Conservation (phyloP, 225 moss, liverwort and hornwort species). For the Marchantia paleacea region DNA sequence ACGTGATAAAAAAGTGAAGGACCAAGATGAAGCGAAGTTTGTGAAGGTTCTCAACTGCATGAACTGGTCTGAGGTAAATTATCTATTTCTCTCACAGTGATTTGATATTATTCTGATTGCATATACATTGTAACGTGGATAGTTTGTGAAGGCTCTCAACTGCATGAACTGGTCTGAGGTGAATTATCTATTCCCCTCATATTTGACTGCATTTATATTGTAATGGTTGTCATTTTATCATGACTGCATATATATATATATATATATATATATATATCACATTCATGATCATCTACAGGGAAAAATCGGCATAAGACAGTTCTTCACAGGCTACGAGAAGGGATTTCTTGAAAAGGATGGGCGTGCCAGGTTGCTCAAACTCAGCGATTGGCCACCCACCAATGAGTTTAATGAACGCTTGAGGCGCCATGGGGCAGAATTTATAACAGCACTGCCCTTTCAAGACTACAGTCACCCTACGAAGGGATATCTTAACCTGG, state of each 20-base stretch:
- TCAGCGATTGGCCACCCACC: conserved; percentile 71
- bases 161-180: conserved; percentile 63
- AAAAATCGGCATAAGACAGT: conserved; percentile 51
- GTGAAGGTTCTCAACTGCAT: conserved; percentile 56
- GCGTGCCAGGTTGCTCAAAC: conserved; percentile 56
- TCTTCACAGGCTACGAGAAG: conserved; percentile 55
- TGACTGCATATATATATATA: too few relatives aligned
- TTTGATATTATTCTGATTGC: background rate
- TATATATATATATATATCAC: too few relatives aligned
- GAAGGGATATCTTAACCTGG: conserved; percentile 57
- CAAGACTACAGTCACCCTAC: conserved; percentile 63
- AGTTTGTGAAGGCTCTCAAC: too few relatives aligned
- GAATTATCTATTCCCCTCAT: background rate
- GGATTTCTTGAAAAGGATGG: conserved; percentile 34
- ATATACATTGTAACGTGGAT: too few relatives aligned
- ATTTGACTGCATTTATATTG: background rate
- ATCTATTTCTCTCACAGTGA: background rate
- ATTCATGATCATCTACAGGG: conserved; percentile 28
- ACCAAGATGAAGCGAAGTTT: conserved; percentile 49
- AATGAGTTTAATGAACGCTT: conserved; percentile 59
- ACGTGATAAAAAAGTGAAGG: conserved; percentile 50
- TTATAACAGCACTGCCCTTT: conserved; percentile 51
- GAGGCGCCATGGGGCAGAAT: conserved; percentile 65
- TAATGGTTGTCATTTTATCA: too few relatives aligned
- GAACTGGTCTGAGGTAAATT: conserved; percentile 52